Conservation (phyloP, 2,329 filamentous ascomycete species). For the Thelonectria rubi region DNA sequence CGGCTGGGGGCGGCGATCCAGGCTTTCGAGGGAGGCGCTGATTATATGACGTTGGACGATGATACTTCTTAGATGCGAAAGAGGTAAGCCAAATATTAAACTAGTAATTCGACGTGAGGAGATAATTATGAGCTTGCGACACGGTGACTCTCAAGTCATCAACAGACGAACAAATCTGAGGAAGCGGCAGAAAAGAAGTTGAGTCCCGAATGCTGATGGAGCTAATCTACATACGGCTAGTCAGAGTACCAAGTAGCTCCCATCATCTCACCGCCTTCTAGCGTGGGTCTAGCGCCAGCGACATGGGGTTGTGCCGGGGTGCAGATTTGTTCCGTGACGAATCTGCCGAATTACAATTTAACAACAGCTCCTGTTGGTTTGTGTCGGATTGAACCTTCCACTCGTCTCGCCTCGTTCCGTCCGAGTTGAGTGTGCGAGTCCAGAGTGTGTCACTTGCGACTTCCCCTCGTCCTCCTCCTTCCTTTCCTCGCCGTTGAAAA, state of each 20-base stretch:
- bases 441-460: neutral
- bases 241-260: too few relatives aligned
- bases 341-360: neutral
- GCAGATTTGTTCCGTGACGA: slow-evolving; percentile 16
- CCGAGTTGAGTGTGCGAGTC: slow-evolving; percentile 2
- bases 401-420: slow-evolving; percentile 2
- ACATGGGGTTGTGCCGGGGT: slow-evolving; percentile 12
- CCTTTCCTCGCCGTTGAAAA: slow-evolving; percentile 12
- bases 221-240: slow-evolving; percentile 15
- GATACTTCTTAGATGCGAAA: too few relatives aligned
- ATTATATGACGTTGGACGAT: neutral
- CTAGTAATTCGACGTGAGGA: too few relatives aligned
- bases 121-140: too few relatives aligned
- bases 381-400: neutral
- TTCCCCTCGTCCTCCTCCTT: slow-evolving; percentile 18
- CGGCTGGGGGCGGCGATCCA: neutral
- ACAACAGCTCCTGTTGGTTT: slow-evolving; percentile 21
- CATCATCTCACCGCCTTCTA: slow-evolving; percentile 25
- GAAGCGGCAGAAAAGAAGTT: slow-evolving; percentile 38
- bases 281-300: neutral
- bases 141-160: neutral
- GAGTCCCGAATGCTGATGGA: neutral
- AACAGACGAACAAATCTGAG: neutral
- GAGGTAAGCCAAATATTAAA: too few relatives aligned
- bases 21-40: neutral